Conservation (phyloP, 2,329 filamentous ascomycete genomes). For the Spiromastix sp. region DNA sequence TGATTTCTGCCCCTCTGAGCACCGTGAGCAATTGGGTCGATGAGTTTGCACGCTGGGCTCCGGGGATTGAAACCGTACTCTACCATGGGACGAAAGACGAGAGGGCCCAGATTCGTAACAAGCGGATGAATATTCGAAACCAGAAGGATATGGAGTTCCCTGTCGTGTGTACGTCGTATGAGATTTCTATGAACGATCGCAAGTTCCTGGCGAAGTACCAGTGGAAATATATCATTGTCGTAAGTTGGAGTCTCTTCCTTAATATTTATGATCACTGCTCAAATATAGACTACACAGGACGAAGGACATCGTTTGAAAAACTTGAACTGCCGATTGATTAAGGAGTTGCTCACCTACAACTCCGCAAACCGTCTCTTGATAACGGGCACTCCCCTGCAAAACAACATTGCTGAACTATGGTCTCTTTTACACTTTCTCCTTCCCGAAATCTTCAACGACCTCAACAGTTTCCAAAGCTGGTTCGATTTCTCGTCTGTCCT, state of each 20-base stretch:
- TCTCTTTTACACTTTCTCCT: slow-evolving; percentile 87
- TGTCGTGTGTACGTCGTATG: slow-evolving; percentile 88
- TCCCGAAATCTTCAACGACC: slow-evolving; percentile 84
- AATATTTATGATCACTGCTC: background rate
- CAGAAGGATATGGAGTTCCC: slow-evolving; percentile 67
- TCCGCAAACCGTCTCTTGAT: slow-evolving; percentile 88
- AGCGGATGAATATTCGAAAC: slow-evolving; percentile 55
- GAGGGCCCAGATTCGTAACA: slow-evolving; percentile 63
- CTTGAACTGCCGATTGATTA: slow-evolving; percentile 82
- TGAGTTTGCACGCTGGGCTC: slow-evolving; percentile 86
- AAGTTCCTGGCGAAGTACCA: slow-evolving; percentile 71
- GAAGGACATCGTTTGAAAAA: slow-evolving; percentile 98
- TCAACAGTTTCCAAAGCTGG: slow-evolving; percentile 89
- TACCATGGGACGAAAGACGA: slow-evolving; percentile 80
- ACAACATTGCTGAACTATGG: slow-evolving; percentile 92
- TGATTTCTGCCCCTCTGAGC: slow-evolving; percentile 83
- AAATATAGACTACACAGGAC: slow-evolving; percentile 48
- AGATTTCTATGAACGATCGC: slow-evolving; percentile 87
- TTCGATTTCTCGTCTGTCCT: slow-evolving; percentile 93
- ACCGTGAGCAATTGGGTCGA: slow-evolving; percentile 94
- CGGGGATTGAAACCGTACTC: slow-evolving; percentile 74
- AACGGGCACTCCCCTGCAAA: slow-evolving; percentile 89
- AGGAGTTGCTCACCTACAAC: slow-evolving; percentile 75
- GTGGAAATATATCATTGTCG: slow-evolving; percentile 97
- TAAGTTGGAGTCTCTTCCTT: slow-evolving; percentile 28